phyloP scores from a whole-genome alignment of 2,329 filamentous ascomycete species.

The Huntiella moniliformis region DNA sequence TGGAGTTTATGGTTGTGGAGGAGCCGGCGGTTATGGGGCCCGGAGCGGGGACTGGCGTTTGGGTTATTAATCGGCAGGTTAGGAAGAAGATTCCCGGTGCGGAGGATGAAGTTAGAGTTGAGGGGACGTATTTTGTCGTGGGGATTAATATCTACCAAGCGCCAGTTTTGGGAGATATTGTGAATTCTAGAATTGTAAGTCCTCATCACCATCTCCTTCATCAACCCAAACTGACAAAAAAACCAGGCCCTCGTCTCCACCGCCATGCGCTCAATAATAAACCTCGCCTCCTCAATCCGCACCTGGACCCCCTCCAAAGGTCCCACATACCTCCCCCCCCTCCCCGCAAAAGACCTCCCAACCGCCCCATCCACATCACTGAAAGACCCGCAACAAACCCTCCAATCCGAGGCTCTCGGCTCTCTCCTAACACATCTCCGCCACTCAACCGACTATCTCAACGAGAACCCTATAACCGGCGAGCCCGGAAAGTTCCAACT shows the following conservation, averaged over 20 bases:
- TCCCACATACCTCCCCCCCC: slow-evolving; percentile 29
- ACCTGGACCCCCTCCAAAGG: slow-evolving; percentile 37
- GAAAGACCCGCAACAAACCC: slow-evolving; percentile 11
- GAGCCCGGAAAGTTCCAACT: slow-evolving; percentile 47
- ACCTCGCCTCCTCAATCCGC: slow-evolving; percentile 29
- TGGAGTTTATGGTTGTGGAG: slow-evolving; percentile 48
- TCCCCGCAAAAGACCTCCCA: slow-evolving; percentile 14
- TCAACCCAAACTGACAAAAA: neutral
- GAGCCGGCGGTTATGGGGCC: slow-evolving; percentile 44
- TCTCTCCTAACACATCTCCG: slow-evolving; percentile 37
- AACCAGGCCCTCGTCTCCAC: slow-evolving; percentile 34
- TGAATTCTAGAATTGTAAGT: slow-evolving; percentile 38
- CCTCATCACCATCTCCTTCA: no score
- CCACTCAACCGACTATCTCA: slow-evolving; percentile 45
- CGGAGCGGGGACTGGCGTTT: slow-evolving; percentile 47
- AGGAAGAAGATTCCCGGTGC: slow-evolving; percentile 35
- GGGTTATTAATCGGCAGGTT: slow-evolving; percentile 52
- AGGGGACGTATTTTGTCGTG: slow-evolving; percentile 44
- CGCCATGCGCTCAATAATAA: slow-evolving; percentile 33
- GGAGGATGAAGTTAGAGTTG: slow-evolving; percentile 40
- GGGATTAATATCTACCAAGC: slow-evolving; percentile 51
- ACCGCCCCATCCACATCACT: slow-evolving; percentile 16
- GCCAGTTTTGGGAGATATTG: slow-evolving; percentile 38
- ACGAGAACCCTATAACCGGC: slow-evolving; percentile 50
- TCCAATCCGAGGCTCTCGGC: slow-evolving; percentile 30